A percentile compares a stretch with the other conserved stretches of the same genome.
These are phyloP conservation scores for Millerozyma miso DNA, from an alignment of 805 yeast species.

Conservation along the genomic window DNA sequence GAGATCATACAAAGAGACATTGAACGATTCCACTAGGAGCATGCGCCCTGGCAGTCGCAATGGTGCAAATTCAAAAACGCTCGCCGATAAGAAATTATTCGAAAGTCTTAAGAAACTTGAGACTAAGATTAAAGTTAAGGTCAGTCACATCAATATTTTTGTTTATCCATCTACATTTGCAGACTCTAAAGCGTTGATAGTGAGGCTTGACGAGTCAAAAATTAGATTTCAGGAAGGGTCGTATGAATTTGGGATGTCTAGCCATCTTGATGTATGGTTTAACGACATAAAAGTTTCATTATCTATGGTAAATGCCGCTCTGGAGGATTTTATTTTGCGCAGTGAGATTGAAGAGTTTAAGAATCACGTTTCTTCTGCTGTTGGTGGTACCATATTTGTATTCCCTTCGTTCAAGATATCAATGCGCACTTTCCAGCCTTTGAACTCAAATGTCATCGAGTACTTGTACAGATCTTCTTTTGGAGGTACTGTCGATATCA, in stretches of 20 bases:
- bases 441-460: slow-evolving; percentile 51
- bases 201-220: slow-evolving; percentile 51
- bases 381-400: slow-evolving; percentile 75
- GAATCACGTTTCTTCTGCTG: slow-evolving; percentile 49
- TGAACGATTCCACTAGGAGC: slow-evolving; percentile 49
- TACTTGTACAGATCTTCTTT: slow-evolving; percentile 68
- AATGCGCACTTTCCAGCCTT: slow-evolving; percentile 71
- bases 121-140: slow-evolving; percentile 61
- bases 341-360: slow-evolving; percentile 55
- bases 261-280: slow-evolving; percentile 57
- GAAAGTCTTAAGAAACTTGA: slow-evolving; percentile 46
- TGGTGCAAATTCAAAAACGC: background rate
- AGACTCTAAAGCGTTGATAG: slow-evolving; percentile 71
- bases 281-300: slow-evolving; percentile 65
- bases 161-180: slow-evolving; percentile 79
- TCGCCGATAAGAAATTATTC: slow-evolving; percentile 13
- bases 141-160: slow-evolving; percentile 56
- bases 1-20: slow-evolving; percentile 69
- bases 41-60: background rate
- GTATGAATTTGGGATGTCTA: slow-evolving; percentile 42
- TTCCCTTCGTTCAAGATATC: slow-evolving; percentile 72
- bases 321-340: slow-evolving; percentile 44
- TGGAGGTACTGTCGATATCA: slow-evolving; percentile 85
- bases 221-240: slow-evolving; percentile 51
- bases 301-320: slow-evolving; percentile 51